Conservation (phyloP, 768 basidiomycete genomes). For the Inosperma sp. region DNA sequence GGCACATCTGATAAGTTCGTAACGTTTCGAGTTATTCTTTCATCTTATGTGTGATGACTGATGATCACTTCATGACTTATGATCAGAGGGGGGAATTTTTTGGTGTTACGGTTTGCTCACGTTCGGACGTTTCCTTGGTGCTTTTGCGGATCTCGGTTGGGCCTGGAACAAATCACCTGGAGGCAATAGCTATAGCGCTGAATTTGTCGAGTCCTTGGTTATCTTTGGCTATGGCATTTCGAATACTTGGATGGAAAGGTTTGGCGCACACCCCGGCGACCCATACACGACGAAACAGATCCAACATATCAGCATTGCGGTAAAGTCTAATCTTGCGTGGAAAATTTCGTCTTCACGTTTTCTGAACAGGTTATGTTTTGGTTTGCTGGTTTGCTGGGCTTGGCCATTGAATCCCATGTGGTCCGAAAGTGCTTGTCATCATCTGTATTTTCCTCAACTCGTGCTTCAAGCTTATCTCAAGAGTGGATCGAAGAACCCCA, state of each 20-base stretch:
- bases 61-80: constrained; percentile 24
- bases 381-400: constrained; percentile 88
- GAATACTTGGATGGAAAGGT: constrained; percentile 97
- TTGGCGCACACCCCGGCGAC: constrained; percentile 74
- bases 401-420: constrained; percentile 79
- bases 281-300: constrained; percentile 89
- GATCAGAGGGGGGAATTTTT: constrained; percentile 85
- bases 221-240: constrained; percentile 88
- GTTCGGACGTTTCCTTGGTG: constrained; percentile 93
- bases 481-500: constrained; percentile 60
- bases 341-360: constrained; percentile 4
- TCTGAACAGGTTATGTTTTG: constrained; percentile 76
- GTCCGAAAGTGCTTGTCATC: constrained; percentile 72
- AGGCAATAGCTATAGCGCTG: constrained; percentile 52
- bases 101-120: constrained; percentile 85
- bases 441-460: constrained; percentile 38
- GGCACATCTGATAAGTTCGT: constrained; percentile 91
- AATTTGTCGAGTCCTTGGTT: constrained; percentile 71
- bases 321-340: constrained; percentile 27
- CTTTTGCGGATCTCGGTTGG: constrained; percentile 85
- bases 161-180: constrained; percentile 82
- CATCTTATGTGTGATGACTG: no score
- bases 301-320: constrained; percentile 92
- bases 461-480: constrained; percentile 27
- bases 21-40: no score